These are phyloP conservation scores for Colletotrichum orchidophilum DNA, from an alignment of 2,329 filamentous ascomycete species.

Conservation along the genomic window DNA sequence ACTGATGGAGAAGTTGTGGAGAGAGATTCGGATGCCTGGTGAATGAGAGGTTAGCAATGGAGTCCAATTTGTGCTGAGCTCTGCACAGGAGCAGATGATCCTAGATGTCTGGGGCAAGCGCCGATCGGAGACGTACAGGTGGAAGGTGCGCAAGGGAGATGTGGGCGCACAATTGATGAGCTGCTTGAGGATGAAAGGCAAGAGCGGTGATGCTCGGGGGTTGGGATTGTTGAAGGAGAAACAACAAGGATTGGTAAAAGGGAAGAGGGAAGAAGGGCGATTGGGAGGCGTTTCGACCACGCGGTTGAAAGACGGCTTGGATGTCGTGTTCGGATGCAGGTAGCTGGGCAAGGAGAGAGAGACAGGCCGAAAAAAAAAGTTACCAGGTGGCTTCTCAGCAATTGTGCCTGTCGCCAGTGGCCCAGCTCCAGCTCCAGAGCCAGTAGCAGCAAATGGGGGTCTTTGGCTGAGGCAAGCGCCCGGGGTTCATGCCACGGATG, in stretches of 20 bases:
- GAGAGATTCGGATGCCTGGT: neutral
- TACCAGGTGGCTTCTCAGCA: slow-evolving; percentile 34
- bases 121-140: slow-evolving; percentile 20
- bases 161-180: slow-evolving; percentile 18
- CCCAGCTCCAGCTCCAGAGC: slow-evolving; percentile 21
- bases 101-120: neutral
- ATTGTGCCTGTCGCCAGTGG: slow-evolving; percentile 43
- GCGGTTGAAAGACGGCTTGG: slow-evolving; percentile 27
- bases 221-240: neutral
- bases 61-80: neutral
- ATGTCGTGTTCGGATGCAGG: slow-evolving; percentile 34
- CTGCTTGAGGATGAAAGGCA: slow-evolving; percentile 34
- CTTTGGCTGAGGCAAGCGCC: neutral
- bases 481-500: slow-evolving; percentile 18
- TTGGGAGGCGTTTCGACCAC: slow-evolving; percentile 32
- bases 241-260: slow-evolving; percentile 11
- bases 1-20: neutral
- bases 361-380: slow-evolving; percentile 27
- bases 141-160: slow-evolving; percentile 16
- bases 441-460: slow-evolving; percentile 17
- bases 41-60: neutral
- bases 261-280: slow-evolving; percentile 31
- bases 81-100: slow-evolving; percentile 9
- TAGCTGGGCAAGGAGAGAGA: slow-evolving; percentile 30
- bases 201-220: slow-evolving; percentile 8